These are phyloP conservation scores for Tranzscheliella williamsii DNA, from an alignment of 1,284 basidiomycete species.

Conservation along the genomic window DNA sequence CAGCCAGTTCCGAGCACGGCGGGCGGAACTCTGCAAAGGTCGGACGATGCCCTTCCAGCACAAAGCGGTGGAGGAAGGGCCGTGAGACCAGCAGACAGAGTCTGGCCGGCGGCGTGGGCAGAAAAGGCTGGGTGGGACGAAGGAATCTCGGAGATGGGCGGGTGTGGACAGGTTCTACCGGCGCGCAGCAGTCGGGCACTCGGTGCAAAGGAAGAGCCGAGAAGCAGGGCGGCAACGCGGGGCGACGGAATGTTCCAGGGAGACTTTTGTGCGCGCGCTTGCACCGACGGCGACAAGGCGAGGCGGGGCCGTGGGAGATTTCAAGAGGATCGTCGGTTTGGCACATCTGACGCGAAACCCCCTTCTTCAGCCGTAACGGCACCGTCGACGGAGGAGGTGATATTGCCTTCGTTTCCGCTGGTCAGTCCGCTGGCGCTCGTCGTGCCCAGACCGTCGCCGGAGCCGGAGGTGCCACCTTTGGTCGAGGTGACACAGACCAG, in stretches of 20 bases:
- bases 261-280: no score
- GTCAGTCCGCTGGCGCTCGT: slow-evolving; percentile 40
- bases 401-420: slow-evolving; percentile 38
- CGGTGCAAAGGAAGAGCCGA: no score
- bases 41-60: slow-evolving; percentile 8
- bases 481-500: slow-evolving; percentile 50
- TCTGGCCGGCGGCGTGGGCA: slow-evolving; percentile 10
- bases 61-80: slow-evolving; percentile 5
- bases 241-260: no score
- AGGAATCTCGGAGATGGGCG: no score
- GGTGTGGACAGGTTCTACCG: no score
- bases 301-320: no score
- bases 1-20: slow-evolving; percentile 27
- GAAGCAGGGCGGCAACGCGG: no score
- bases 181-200: no score
- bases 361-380: slow-evolving; percentile 52
- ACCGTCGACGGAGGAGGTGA: slow-evolving; percentile 39
- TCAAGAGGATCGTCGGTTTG: slow-evolving; percentile 5
- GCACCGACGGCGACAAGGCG: no score
- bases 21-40: not conserved
- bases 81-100: slow-evolving; percentile 22
- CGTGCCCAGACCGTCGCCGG: slow-evolving; percentile 29
- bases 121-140: slow-evolving; percentile 21
- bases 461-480: slow-evolving; percentile 42
- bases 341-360: slow-evolving; percentile 21